These are phyloP conservation scores for Lactarius hengduanensis DNA, from an alignment of 768 basidiomycete species.

Conservation along the genomic window DNA sequence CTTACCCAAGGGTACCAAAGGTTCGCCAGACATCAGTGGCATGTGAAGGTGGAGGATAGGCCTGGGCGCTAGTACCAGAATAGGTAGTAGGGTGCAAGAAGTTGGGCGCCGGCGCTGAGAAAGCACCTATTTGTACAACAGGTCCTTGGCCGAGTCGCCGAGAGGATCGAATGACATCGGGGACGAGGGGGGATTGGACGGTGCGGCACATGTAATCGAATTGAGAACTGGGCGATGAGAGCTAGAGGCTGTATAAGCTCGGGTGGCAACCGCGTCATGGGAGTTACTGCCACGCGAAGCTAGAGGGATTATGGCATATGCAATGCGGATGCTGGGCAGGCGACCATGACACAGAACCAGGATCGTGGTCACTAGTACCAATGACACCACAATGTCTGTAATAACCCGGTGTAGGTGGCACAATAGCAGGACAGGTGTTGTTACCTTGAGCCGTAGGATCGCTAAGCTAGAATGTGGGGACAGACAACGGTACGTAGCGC, in stretches of 20 bases:
- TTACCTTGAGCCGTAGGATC: background rate
- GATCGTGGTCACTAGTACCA: background rate
- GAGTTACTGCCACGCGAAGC: background rate
- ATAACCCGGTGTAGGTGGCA: background rate
- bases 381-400: too few species aligned
- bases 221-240: background rate
- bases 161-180: background rate
- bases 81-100: background rate
- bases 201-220: slow-evolving; percentile 1
- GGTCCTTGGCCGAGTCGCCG: background rate
- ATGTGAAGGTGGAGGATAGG: background rate
- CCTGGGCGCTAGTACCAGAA: background rate
- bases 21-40: background rate
- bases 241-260: background rate
- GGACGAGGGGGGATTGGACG: background rate
- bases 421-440: background rate
- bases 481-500: too few species aligned
- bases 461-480: background rate
- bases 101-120: background rate
- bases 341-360: too few species aligned
- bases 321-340: background rate
- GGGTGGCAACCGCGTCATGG: slow-evolving; percentile 1
- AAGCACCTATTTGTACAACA: background rate
- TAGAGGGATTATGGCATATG: background rate
- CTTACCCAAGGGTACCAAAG: background rate